A percentile compares a stretch with the other conserved stretches of the same genome.
These are phyloP conservation scores for Pestalotiopsis sp. DNA, from an alignment of 2,329 filamentous ascomycete genomes.

Conservation along the genomic window DNA sequence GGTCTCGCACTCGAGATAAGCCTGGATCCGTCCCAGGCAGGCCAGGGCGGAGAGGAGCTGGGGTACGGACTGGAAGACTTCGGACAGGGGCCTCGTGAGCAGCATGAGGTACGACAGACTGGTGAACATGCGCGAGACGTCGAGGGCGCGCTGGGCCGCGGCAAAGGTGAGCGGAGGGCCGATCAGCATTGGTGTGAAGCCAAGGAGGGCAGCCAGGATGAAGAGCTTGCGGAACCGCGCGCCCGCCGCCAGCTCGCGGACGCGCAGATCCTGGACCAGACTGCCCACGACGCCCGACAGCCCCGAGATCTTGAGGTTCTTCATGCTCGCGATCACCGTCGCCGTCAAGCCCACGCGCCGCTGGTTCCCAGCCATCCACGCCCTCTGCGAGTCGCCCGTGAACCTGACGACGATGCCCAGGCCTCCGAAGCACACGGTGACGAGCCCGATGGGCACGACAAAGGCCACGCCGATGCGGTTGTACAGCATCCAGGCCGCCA, in stretches of 20 bases:
- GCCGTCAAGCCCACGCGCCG: constrained; percentile 33
- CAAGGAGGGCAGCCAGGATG: constrained; percentile 37
- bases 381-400: constrained; percentile 26
- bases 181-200: constrained; percentile 14
- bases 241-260: constrained; percentile 37
- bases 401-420: constrained; percentile 27
- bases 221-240: constrained; percentile 35
- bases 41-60: constrained; percentile 40
- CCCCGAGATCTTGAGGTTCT: constrained; percentile 44
- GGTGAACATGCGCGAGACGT: constrained; percentile 38
- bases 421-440: constrained; percentile 28
- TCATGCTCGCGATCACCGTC: constrained; percentile 40
- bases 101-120: constrained; percentile 43
- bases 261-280: constrained; percentile 33
- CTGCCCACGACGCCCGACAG: constrained; percentile 31
- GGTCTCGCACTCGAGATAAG: constrained; percentile 32
- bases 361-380: constrained; percentile 40
- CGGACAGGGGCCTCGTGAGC: constrained; percentile 40
- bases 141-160: constrained; percentile 26
- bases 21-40: constrained; percentile 42
- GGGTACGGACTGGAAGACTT: constrained; percentile 40
- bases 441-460: constrained; percentile 46
- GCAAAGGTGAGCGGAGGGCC: constrained; percentile 35
- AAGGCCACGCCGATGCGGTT: constrained; percentile 49
- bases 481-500: constrained; percentile 50